Percentiles rank a stretch among this genome's conserved stretches.
Evolutionary conservation across 176 grass and related monocot genomes (phyloP).

Genomic region (Avena eriantha): DNA sequence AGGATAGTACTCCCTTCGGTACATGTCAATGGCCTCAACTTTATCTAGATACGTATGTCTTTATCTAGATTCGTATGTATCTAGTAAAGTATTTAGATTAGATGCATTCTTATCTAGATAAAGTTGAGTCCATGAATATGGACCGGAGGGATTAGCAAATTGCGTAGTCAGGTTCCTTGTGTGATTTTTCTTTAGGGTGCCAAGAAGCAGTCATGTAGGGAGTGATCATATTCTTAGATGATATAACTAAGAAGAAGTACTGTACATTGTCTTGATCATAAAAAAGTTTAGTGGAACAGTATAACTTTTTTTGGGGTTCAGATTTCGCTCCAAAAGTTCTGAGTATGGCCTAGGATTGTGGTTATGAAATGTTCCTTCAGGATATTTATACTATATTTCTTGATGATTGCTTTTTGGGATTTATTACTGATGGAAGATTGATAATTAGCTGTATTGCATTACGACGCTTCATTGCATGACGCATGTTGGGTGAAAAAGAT

Average conservation of each 20-base stretch:
- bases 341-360: background rate
- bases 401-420: background rate
- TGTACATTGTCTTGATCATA: constrained; percentile 12
- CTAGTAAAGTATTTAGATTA: too few species aligned
- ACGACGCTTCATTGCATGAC: background rate
- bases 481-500: background rate
- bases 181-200: constrained; percentile 23
- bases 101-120: too few species aligned
- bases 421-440: background rate
- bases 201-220: too few species aligned
- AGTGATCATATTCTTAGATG: background rate
- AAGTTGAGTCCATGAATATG: too few species aligned
- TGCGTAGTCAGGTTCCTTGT: constrained; percentile 15
- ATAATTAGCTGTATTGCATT: background rate
- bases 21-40: too few species aligned
- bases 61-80: too few species aligned
- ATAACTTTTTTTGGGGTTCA: background rate
- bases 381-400: background rate
- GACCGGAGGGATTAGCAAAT: too few species aligned
- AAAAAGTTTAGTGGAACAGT: background rate
- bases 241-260: background rate
- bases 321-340: background rate
- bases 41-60: too few species aligned
- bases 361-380: background rate
- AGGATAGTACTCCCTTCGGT: too few species aligned